These are phyloP conservation scores for Lithohypha guttulata DNA, from an alignment of 2,329 filamentous ascomycete species.

Conservation along the genomic window DNA sequence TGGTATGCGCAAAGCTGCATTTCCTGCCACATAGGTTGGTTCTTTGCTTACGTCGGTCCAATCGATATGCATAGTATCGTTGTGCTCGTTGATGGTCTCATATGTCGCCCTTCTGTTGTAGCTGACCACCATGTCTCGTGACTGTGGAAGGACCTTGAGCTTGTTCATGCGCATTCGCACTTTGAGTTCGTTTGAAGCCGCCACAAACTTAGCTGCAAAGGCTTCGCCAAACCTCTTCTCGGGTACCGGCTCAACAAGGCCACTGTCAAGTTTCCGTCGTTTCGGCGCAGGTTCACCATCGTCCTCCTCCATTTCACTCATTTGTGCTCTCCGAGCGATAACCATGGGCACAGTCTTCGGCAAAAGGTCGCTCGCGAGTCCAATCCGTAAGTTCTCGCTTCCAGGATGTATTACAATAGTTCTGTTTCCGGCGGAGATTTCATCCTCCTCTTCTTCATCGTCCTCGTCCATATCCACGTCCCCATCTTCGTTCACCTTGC, in stretches of 20 bases:
- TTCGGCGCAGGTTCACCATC: slow-evolving; percentile 68
- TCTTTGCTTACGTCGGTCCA: slow-evolving; percentile 74
- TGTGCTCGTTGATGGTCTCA: slow-evolving; percentile 85
- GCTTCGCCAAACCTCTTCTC: slow-evolving; percentile 87
- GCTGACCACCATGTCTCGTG: slow-evolving; percentile 87
- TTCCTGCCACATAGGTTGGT: slow-evolving; percentile 68
- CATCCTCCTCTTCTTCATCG: slow-evolving; percentile 46
- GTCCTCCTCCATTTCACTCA: slow-evolving; percentile 74
- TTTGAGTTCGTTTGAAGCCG: slow-evolving; percentile 79
- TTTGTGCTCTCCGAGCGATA: slow-evolving; percentile 65
- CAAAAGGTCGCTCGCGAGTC: slow-evolving; percentile 87
- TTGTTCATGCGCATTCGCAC: slow-evolving; percentile 86
- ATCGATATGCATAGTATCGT: slow-evolving; percentile 84
- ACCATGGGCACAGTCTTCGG: slow-evolving; percentile 92
- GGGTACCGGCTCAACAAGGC: slow-evolving; percentile 34
- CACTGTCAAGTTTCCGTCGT: slow-evolving; percentile 48
- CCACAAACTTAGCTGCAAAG: slow-evolving; percentile 58
- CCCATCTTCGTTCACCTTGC: slow-evolving; percentile 33
- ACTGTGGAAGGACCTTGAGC: slow-evolving; percentile 90
- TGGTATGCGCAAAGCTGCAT: slow-evolving; percentile 72
- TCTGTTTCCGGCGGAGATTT: slow-evolving; percentile 67
- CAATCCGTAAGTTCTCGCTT: slow-evolving; percentile 89
- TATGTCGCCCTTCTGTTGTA: slow-evolving; percentile 78
- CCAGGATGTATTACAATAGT: slow-evolving; percentile 92
- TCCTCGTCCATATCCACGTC: slow-evolving; percentile 49